Evolutionary conservation across 805 yeast species (phyloP).

Genomic region (Lachancea fermentati): DNA sequence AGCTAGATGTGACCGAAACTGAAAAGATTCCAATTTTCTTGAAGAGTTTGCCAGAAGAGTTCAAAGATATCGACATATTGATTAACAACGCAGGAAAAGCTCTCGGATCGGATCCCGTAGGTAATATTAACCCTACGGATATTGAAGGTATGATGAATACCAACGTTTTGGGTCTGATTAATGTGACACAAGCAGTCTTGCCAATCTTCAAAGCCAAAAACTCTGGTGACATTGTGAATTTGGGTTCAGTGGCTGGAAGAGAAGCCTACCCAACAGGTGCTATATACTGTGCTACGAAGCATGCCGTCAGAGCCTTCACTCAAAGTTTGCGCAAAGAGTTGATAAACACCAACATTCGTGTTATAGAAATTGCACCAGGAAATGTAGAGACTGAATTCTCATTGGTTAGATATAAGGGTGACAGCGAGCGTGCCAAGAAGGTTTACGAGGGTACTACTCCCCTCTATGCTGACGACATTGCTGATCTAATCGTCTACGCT

Average conservation of each 20-base stretch:
- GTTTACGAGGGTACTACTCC: slow-evolving; percentile 55
- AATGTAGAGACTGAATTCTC: slow-evolving; percentile 66
- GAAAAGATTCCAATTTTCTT: slow-evolving; percentile 50
- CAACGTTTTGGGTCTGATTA: slow-evolving; percentile 80
- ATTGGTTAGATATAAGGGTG: slow-evolving; percentile 54
- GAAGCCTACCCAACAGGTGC: slow-evolving; percentile 78
- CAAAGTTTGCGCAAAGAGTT: slow-evolving; percentile 70
- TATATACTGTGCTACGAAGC: slow-evolving; percentile 71
- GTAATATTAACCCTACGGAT: slow-evolving; percentile 58
- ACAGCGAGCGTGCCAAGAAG: slow-evolving; percentile 44
- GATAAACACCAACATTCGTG: slow-evolving; percentile 61
- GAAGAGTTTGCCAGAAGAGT: slow-evolving; percentile 48
- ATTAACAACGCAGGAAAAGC: slow-evolving; percentile 80
- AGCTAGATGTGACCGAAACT: slow-evolving; percentile 53
- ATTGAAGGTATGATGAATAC: slow-evolving; percentile 75
- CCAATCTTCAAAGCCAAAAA: slow-evolving; percentile 65
- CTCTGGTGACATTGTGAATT: slow-evolving; percentile 65
- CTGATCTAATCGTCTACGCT: slow-evolving; percentile 54
- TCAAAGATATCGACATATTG: slow-evolving; percentile 59
- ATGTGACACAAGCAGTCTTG: slow-evolving; percentile 74
- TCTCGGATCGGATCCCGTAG: slow-evolving; percentile 70
- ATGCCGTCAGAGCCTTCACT: slow-evolving; percentile 66
- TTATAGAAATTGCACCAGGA: slow-evolving; percentile 64
- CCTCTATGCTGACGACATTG: slow-evolving; percentile 52
- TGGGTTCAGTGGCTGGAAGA: slow-evolving; percentile 76